Percentiles rank a stretch among this genome's conserved stretches.
Conservation (phyloP, 2,329 filamentous ascomycete species). For the Penicillium sp. region DNA sequence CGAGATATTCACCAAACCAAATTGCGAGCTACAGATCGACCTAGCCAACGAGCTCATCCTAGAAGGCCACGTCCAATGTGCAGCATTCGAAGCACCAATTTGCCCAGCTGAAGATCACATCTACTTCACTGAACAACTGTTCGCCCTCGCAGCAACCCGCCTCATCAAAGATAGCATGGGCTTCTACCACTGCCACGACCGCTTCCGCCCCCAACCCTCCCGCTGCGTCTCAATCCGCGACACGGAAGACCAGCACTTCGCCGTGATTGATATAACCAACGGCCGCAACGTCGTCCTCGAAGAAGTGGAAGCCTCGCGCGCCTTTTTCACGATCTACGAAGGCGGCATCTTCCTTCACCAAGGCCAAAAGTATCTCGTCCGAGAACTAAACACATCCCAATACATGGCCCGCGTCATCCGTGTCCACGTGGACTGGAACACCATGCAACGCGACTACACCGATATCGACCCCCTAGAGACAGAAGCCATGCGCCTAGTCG, state of each 20-base stretch:
- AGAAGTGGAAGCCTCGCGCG: conserved; percentile 93
- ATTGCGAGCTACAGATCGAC: conserved; percentile 85
- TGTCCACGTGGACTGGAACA: conserved; percentile 93
- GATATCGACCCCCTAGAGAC: conserved; percentile 93
- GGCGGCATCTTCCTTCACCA: conserved; percentile 97
- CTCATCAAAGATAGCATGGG: conserved; percentile 71
- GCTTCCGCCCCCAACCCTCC: conserved; percentile 82
- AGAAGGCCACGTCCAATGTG: conserved; percentile 93
- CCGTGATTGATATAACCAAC: conserved; percentile 80
- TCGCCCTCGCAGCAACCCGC: conserved; percentile 68
- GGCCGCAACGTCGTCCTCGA: conserved; percentile 82
- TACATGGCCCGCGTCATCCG: conserved; percentile 83
- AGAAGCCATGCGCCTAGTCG: conserved; percentile 75
- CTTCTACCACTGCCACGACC: conserved; percentile 85
- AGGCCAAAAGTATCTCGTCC: conserved; percentile 87
- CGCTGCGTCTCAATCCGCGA: conserved; percentile 84
- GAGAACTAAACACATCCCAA: conserved; percentile 77
- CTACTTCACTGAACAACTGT: conserved; percentile 77
- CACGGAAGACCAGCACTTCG: conserved; percentile 87
- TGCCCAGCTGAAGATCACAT: conserved; percentile 68
- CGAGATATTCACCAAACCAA: conserved; percentile 85
- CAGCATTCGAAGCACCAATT: conserved; percentile 92
- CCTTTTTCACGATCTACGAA: conserved; percentile 93
- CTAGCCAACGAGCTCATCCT: conserved; percentile 86
- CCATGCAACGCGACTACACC: conserved; percentile 86